These are phyloP conservation scores for Sporisorium graminicola DNA, from an alignment of 1,284 basidiomycete genomes.

Conservation along the genomic window DNA sequence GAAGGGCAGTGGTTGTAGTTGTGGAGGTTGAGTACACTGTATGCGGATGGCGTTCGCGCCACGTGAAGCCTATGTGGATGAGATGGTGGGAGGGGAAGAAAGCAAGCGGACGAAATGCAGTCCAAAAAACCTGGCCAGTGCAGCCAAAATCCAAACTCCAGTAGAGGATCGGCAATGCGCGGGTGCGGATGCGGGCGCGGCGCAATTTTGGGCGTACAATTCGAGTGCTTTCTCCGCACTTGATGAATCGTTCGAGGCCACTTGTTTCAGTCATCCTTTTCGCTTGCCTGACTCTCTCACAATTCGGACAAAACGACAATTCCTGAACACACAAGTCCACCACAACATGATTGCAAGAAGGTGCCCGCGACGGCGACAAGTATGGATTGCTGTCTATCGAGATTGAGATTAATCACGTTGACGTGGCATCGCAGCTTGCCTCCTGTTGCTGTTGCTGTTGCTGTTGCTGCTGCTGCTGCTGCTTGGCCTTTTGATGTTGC, in stretches of 20 bases:
- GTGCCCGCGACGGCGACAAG: not conserved
- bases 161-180: not conserved
- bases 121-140: not conserved
- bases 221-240: not conserved
- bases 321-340: not conserved
- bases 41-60: not conserved
- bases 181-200: too few relatives aligned
- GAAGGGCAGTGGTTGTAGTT: not conserved
- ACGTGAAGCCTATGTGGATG: not conserved
- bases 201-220: slow-evolving; percentile 16
- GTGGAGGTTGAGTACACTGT: not conserved
- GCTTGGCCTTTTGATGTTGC: slow-evolving; percentile 44
- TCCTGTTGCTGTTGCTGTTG: slow-evolving; percentile 14
- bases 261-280: slow-evolving; percentile 1
- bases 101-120: not conserved
- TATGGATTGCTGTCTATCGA: not conserved
- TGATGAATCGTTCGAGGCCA: not conserved
- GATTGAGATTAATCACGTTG: not conserved
- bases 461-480: slow-evolving; percentile 16
- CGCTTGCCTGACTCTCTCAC: not conserved
- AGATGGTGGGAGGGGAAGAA: not conserved
- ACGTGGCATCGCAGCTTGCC: not conserved
- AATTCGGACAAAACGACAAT: not conserved
- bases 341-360: not conserved
- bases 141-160: not conserved